These are phyloP conservation scores for Scenedesmus sp. DNA, from an alignment of 163 green algal genomes.

Conservation along the genomic window DNA sequence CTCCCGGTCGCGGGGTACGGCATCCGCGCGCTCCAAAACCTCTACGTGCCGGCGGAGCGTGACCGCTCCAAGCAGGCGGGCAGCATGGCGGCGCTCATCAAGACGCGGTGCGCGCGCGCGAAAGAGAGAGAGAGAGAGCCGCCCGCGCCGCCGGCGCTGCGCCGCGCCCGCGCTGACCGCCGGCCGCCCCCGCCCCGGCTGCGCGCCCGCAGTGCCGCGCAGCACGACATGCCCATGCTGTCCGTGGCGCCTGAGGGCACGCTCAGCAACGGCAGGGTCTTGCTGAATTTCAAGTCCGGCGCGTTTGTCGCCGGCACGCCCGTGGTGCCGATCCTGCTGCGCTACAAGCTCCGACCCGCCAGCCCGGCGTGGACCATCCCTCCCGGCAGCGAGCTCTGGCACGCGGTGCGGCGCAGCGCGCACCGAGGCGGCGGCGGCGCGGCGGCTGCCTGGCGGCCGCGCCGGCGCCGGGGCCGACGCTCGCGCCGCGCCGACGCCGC, in stretches of 20 bases:
- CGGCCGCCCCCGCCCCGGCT: background rate
- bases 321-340: conserved; percentile 59
- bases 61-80: conserved; percentile 14
- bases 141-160: background rate
- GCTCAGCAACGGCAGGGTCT: conserved; percentile 51
- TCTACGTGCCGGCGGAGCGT: conserved; percentile 52
- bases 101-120: conserved; percentile 4
- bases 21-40: conserved; percentile 63
- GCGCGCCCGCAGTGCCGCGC: conserved; percentile 19
- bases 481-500: too few species aligned
- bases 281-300: conserved; percentile 61
- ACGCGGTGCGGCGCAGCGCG: conserved; percentile 40
- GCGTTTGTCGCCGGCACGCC: conserved; percentile 61
- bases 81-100: conserved; percentile 31
- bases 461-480: too few species aligned
- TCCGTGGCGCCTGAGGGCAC: conserved; percentile 64
- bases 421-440: too few species aligned
- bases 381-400: conserved; percentile 48
- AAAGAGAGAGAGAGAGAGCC: background rate
- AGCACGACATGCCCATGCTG: conserved; percentile 55
- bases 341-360: conserved; percentile 48
- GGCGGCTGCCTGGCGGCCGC: too few species aligned
- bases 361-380: conserved; percentile 66
- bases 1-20: conserved; percentile 59
- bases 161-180: background rate